These are phyloP conservation scores for Geotrichum candidum DNA, from an alignment of 1,139 yeast species.

Conservation along the genomic window DNA sequence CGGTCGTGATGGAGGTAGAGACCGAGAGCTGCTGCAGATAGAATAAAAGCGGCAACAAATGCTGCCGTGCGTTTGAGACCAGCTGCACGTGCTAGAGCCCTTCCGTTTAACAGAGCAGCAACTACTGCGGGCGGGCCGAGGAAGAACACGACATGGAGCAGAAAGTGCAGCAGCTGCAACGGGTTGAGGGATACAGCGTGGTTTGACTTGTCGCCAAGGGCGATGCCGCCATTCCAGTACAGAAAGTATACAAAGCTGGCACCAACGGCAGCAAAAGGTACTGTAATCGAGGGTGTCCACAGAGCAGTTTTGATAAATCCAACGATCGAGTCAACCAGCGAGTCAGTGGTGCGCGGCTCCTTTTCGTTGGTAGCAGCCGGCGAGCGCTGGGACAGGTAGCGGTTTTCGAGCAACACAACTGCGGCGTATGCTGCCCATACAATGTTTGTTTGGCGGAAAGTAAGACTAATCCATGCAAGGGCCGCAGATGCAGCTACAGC, in stretches of 20 bases:
- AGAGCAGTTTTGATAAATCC: slow-evolving; percentile 14
- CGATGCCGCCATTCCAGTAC: slow-evolving; percentile 62
- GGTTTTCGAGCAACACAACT: slow-evolving; percentile 20
- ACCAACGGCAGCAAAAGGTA: slow-evolving; percentile 54
- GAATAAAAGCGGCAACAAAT: background rate
- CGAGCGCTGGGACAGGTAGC: background rate
- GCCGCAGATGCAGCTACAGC: slow-evolving; percentile 21
- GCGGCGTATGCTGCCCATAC: slow-evolving; percentile 71
- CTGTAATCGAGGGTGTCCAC: slow-evolving; percentile 25
- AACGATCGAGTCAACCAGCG: background rate
- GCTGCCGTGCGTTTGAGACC: background rate
- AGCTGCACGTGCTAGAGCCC: background rate
- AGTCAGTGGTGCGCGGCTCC: background rate
- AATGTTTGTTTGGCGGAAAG: slow-evolving; percentile 86
- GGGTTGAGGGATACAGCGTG: slow-evolving; percentile 67
- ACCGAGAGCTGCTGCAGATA: background rate
- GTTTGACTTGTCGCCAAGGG: slow-evolving; percentile 84
- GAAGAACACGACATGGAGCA: slow-evolving; percentile 53
- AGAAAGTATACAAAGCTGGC: slow-evolving; percentile 52
- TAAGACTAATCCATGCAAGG: slow-evolving; percentile 36
- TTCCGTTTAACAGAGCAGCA: background rate
- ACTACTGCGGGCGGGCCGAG: slow-evolving; percentile 49
- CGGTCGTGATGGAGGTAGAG: background rate
- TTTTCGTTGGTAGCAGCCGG: background rate
- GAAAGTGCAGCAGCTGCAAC: slow-evolving; percentile 77